Base-by-base conservation (phyloP, 257 asterid species). In the Verbena officinalis region DNA sequence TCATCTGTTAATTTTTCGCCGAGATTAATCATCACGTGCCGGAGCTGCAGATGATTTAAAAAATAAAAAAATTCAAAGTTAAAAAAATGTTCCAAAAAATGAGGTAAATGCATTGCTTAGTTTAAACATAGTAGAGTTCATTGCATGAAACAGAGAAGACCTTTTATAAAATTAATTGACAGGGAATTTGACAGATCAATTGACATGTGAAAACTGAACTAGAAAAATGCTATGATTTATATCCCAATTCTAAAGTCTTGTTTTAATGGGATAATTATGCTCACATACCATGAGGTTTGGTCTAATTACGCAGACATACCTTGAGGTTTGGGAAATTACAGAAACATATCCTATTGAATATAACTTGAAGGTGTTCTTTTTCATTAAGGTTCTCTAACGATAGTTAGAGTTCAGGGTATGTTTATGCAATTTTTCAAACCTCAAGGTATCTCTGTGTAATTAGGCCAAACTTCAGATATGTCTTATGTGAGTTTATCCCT, bases 11-110 rank as follows among this genome's bases (percentile, higher is more conserved):
- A 59, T 20, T 80, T 80, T 46, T 80, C 86, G 30, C 86, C 86
- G 7, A 81, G 71, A 63, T 74, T 77, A 52, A 81, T 77, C 86
- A 81, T 77, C 81, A 77, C 86, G 67, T 81, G 83, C 59, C 86
- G 73, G 51, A 81, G 83, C 86, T 81, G 83, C 77, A 63, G 0
- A 1, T 16, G 31, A 68, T 48, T 53, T 31, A 12, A 0, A n/a
- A 9, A 36, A 9, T 64, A 50, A 2, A 9, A 12, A 36, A 67
- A 3, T 6, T 5, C 34, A 19, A 54, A 54, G n/a, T 0, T 13
- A 54, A 54, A 22, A 42, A 42, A 12, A 51, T 4, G 4, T 34
- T 11, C n/a, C n/a, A n/a, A n/a, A 12, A 31, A 19, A 19, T 20
- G 39, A 20, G 50, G 12, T 48, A 17, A 45, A 22, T 45, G 48